Conservation (phyloP, 2,329 filamentous ascomycete genomes). For the Fusarium armeniacum region DNA sequence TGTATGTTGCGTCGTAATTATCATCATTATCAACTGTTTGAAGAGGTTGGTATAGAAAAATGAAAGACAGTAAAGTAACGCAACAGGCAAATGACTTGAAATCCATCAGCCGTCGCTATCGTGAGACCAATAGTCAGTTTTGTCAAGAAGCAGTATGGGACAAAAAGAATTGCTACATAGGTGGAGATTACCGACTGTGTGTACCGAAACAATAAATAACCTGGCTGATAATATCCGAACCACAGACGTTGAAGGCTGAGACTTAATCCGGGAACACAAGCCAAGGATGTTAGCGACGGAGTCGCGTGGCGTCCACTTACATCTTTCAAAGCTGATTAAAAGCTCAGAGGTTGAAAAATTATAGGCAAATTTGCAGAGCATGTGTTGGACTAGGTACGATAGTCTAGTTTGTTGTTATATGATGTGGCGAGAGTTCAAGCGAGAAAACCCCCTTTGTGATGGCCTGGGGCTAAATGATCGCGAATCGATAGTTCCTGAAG, state of each 20-base stretch:
- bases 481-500: slow-evolving; percentile 45
- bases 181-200: slow-evolving; percentile 2
- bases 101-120: slow-evolving; percentile 20
- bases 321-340: slow-evolving; percentile 1
- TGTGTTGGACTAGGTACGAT: background rate
- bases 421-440: slow-evolving; percentile 31
- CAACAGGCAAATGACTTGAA: slow-evolving; percentile 20
- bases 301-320: slow-evolving; percentile 35
- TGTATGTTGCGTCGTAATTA: slow-evolving; percentile 25
- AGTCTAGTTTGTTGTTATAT: background rate
- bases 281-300: slow-evolving; percentile 19
- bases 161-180: background rate
- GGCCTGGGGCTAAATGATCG: slow-evolving; percentile 14
- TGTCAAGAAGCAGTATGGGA: slow-evolving; percentile 9
- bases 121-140: slow-evolving; percentile 19
- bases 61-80: slow-evolving; percentile 3
- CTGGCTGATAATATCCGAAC: slow-evolving; percentile 7
- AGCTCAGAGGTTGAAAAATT: slow-evolving; percentile 15
- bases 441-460: slow-evolving; percentile 9
- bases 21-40: background rate
- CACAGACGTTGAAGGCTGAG: slow-evolving; percentile 5
- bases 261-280: slow-evolving; percentile 9
- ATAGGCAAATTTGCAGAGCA: slow-evolving; percentile 25
- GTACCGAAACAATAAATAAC: slow-evolving; percentile 22
- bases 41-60: slow-evolving; percentile 13